These are phyloP conservation scores for Phalaenopsis aphrodite DNA, from an alignment of 106 monocot genomes.

Conservation along the genomic window DNA sequence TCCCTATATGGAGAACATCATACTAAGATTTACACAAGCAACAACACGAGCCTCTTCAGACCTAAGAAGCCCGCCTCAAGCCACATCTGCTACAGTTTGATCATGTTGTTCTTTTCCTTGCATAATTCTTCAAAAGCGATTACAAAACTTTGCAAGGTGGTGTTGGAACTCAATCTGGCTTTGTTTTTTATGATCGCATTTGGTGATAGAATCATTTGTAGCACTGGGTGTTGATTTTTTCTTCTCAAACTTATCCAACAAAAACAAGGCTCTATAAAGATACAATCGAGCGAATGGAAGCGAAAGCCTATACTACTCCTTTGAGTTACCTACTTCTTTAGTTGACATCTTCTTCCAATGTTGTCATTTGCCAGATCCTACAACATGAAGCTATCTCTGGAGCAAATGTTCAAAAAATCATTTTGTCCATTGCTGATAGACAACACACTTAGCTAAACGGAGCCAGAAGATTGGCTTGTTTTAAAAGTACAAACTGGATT, in stretches of 20 bases:
- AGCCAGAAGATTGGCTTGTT: slow-evolving; percentile 71
- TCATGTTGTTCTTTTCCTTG: slow-evolving; percentile 48
- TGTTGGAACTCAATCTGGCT: slow-evolving; percentile 18
- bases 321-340: slow-evolving; percentile 16
- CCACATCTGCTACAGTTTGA: slow-evolving; percentile 26
- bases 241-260: slow-evolving; percentile 35
- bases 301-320: slow-evolving; percentile 35
- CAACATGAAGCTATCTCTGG: slow-evolving; percentile 44
- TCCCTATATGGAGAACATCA: slow-evolving; percentile 47
- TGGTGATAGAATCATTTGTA: background rate
- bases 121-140: slow-evolving; percentile 42
- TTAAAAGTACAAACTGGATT: slow-evolving; percentile 40
- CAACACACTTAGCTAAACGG: slow-evolving; percentile 71
- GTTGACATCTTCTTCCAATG: slow-evolving; percentile 33
- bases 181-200: slow-evolving; percentile 47
- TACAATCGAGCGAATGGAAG: slow-evolving; percentile 67
- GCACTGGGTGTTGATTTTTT: slow-evolving; percentile 10
- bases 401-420: slow-evolving; percentile 22
- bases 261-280: slow-evolving; percentile 53
- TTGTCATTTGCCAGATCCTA: slow-evolving; percentile 71
- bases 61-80: slow-evolving; percentile 5
- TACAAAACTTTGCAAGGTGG: slow-evolving; percentile 36
- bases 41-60: slow-evolving; percentile 55
- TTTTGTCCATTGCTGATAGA: slow-evolving; percentile 55
- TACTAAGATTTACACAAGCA: slow-evolving; percentile 43